Base-by-base conservation (phyloP, 306 rosid genomes). In the Notholithocarpus densiflorus region DNA sequence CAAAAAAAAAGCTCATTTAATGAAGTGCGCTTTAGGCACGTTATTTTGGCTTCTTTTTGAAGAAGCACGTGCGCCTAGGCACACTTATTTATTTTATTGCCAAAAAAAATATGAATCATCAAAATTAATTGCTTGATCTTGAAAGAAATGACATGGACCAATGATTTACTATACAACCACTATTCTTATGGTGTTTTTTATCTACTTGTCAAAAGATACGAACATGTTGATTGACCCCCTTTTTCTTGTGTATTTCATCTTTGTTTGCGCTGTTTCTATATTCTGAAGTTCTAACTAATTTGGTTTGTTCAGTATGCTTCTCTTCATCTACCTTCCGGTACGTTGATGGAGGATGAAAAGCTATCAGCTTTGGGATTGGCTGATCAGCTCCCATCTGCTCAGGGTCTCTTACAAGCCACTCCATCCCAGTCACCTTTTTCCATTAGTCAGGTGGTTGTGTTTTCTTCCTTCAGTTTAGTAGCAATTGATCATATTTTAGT, bases 311-410 rank as follows among this genome's bases (percentile, higher is more conserved):
- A 95, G 99, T 96, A 93, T 85, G 93, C 92, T 27, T 92, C 96
- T n/a, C 90, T 86, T 82, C 98, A 92, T 85, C 89, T 92, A 14
- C 72, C 97, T 43, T 66, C 97, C 52, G 93, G 90, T 73, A 27
- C 96, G 27, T 74, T 91, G 86, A 87, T 89, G 82, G 99, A 96
- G 78, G 99, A 96, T 54, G 98, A 95, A 66, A 95, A 95, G 86
- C 85, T 82, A 54, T 80, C 94, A 77, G 88, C 92, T 24, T 56
- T 91, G 76, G 88, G 92, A 65, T 77, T 91, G 83, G 70, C 97
- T 80, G 98, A 96, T 90, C 98, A 89, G 70, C 90, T 88, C 62
- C 93, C 96, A 40, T 81, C 96, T 75, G 94, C 97, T 34, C 97
- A 91, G 86, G 99, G 97, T 75, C 85, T 91, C 75, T 78, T 90